Evolutionary conservation across 2,329 filamentous ascomycete genomes (phyloP), one percentile per base, ranked within the genome.

Genomic region (Ceratocystis cacaofunesta): DNA sequence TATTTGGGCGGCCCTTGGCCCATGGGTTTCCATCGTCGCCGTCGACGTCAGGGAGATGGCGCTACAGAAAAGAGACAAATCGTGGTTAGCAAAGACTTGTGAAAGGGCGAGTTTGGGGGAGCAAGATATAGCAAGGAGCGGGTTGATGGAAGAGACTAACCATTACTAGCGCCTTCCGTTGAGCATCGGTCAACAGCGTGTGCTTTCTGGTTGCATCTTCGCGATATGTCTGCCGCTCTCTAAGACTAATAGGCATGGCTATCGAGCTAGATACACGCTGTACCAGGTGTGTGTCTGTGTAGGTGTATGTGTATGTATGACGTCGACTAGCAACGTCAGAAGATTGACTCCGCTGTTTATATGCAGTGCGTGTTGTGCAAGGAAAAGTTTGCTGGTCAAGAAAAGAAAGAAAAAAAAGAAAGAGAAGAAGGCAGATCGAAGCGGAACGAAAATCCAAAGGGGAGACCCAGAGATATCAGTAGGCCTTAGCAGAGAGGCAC

Each of bases 151-250:
- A 28, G 28, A 61, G 55, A 64, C 66, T 43, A 65, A 67, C 66
- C 66, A 67, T 67, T 50, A 64, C 64, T 10, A 67, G 61, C 30
- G 50, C 52, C 12, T 61, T 10, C 8, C 71, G 75, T 62, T 78
- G 74, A 64, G 74, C 68, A 43, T 76, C 73, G 32, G 69, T 70
- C 44, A 78, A 65, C 7, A 77, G 69, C 2, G 62, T 70, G 64
- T 78, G 75, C 19, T 71, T 65, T 5, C 71, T 66, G 55, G 68
- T 68, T 61, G 77, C 76, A 67, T 78, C 77, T 68, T 73, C 72
- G 65, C 76, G 72, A 67, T 78, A 78, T 63, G 72, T 71, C 70
- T 72, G 71, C 66, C 73, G 75, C 68, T 75, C 76, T 68, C 72
- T 71, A 50, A 70, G 61, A 43, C 50, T 68, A 43, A 69, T 48